phyloP scores from a whole-genome alignment of 129 eudicot species.

The Dittrichia graveolens region DNA sequence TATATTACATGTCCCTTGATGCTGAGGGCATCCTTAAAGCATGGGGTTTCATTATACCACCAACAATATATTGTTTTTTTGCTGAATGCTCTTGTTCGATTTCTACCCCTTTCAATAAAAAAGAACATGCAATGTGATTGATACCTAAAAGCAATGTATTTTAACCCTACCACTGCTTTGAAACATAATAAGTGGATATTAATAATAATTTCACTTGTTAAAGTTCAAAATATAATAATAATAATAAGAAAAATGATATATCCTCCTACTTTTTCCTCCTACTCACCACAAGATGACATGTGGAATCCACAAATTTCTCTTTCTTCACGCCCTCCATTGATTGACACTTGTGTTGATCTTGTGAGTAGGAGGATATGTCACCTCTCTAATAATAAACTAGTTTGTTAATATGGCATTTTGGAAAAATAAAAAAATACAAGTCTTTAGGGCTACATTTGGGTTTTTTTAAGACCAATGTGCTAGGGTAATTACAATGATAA shows the following conservation, averaged over 20 bases:
- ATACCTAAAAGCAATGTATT: constrained; percentile 5
- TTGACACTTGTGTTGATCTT: too few relatives aligned
- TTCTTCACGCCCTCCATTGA: too few relatives aligned
- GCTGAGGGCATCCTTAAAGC: too few relatives aligned
- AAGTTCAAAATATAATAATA: too few relatives aligned
- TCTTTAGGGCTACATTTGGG: neutral
- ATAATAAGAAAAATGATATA: too few relatives aligned
- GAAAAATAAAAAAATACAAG: neutral
- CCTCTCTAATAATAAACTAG: neutral
- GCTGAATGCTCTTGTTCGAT: neutral
- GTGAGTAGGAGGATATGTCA: too few relatives aligned
- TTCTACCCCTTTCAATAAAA: neutral
- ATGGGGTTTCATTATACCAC: constrained; percentile 7
- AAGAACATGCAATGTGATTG: constrained; percentile 6
- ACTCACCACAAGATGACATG: too few relatives aligned
- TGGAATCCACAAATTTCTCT: too few relatives aligned
- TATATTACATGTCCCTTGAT: neutral
- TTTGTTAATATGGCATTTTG: constrained; percentile 1
- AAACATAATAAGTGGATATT: neutral
- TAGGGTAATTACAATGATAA: constrained; percentile 1
- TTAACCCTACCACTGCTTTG: too few relatives aligned
- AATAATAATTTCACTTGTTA: too few relatives aligned
- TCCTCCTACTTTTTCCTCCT: too few relatives aligned
- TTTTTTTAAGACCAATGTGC: neutral
- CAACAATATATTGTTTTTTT: neutral